Base-by-base conservation (phyloP, 148 eudicot species). In the Heliamphora exappendiculata region DNA sequence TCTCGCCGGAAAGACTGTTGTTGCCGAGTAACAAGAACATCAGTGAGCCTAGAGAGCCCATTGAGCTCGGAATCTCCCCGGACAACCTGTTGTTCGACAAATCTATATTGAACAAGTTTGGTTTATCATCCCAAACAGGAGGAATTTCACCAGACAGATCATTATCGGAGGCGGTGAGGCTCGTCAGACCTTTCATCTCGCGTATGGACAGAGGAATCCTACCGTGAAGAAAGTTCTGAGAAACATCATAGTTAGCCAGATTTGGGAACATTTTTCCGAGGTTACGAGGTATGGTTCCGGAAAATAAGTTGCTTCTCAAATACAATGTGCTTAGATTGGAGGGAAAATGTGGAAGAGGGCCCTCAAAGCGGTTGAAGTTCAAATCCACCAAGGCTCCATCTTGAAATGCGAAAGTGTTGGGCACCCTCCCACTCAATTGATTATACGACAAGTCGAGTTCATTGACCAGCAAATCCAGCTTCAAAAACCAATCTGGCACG, bases 341-440 rank as follows among this genome's bases (percentile, higher is more conserved):
- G 33, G 67, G 10, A 63, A 33, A 16, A 12, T 13, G 31, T 33
- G 5, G 2, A 63, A 36, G 37, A 1, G 70, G 70, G 6, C 80
- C 80, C n/a, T 10, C 2, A n/a, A 76, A 42, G 7, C 13, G 24
- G 53, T 81, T 81, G 33, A 55, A 20, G 29, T 80, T 76, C 16
- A 81, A 76, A 71, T 76, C 53, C 60, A 83, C 74, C 10, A 26
- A 11, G n/a, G n/a, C n/a, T n/a, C n/a, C n/a, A n/a, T n/a, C n/a
- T n/a, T n/a, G n/a, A n/a, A n/a, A n/a, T n/a, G n/a, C n/a, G n/a
- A n/a, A n/a, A n/a, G n/a, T n/a, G n/a, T n/a, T n/a, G n/a, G n/a
- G n/a, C n/a, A n/a, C n/a, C n/a, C n/a, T n/a, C n/a, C n/a, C n/a
- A n/a, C n/a, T n/a, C n/a, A n/a, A n/a, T n/a, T n/a, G n/a, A n/a